phyloP scores from a whole-genome alignment of 75 land plant genomes.

The Isoetes taiwanensis region DNA sequence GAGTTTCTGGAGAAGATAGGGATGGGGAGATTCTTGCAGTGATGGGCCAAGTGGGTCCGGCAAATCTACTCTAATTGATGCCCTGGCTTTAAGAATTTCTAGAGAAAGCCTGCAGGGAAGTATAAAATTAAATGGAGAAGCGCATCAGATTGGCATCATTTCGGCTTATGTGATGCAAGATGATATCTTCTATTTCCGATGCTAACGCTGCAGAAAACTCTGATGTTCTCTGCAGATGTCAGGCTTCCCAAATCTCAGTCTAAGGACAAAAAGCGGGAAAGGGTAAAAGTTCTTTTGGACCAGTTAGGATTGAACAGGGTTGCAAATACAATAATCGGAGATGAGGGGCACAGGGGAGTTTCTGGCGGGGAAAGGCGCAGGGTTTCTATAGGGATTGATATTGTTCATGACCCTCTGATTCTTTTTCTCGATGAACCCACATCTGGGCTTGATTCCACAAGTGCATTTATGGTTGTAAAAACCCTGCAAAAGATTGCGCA shows the following conservation, averaged over 20 bases:
- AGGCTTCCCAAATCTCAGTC: constrained; percentile 51
- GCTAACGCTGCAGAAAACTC: constrained; percentile 78
- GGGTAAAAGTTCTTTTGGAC: constrained; percentile 46
- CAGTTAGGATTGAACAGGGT: constrained; percentile 53
- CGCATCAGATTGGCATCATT: background rate
- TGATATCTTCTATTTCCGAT: constrained; percentile 67
- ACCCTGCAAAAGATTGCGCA: constrained; percentile 51
- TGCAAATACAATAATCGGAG: constrained; percentile 65
- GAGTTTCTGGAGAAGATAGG: constrained; percentile 56
- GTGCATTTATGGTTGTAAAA: constrained; percentile 65
- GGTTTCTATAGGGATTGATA: constrained; percentile 77
- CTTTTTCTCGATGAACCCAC: constrained; percentile 80
- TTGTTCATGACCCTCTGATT: constrained; percentile 64
- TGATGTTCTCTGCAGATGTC: constrained; percentile 72
- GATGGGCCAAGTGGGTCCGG: constrained; percentile 78
- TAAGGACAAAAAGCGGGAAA: constrained; percentile 29
- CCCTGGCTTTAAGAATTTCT: constrained; percentile 52
- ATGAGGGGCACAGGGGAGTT: constrained; percentile 62
- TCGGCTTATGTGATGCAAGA: constrained; percentile 70
- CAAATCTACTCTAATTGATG: constrained; percentile 77
- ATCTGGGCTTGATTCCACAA: constrained; percentile 69
- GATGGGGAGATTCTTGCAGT: constrained; percentile 79
- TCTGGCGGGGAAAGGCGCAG: constrained; percentile 74
- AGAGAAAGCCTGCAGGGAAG: constrained; percentile 45
- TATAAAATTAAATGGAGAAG: constrained; percentile 48